These are phyloP conservation scores for Wallacemonas rigidus DNA, from an alignment of 208 protist species.

Conservation along the genomic window DNA sequence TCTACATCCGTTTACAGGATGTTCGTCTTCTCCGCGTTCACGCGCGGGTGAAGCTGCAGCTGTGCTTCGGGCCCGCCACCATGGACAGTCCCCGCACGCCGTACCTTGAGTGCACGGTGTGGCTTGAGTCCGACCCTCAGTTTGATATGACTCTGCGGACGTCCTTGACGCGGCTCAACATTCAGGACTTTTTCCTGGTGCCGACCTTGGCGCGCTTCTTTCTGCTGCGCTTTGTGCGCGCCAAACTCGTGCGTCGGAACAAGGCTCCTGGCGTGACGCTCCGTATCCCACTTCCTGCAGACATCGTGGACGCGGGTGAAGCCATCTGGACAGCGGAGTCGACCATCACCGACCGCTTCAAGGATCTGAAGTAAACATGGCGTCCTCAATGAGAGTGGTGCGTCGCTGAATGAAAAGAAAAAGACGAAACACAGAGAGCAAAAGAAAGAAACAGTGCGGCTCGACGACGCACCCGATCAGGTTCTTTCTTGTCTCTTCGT, in stretches of 20 bases:
- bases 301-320: conserved; percentile 67
- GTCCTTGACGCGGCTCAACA: conserved; percentile 54
- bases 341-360: conserved; percentile 3
- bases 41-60: conserved; percentile 47
- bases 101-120: conserved; percentile 65
- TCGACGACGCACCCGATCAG: neutral
- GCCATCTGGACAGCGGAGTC: conserved; percentile 32
- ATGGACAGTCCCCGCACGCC: conserved; percentile 67
- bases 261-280: conserved; percentile 42
- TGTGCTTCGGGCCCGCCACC: conserved; percentile 69
- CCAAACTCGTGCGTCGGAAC: conserved; percentile 32
- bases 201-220: conserved; percentile 66
- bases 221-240: conserved; percentile 62
- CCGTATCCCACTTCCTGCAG: conserved; percentile 58
- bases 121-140: conserved; percentile 81
- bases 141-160: conserved; percentile 79
- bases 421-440: neutral
- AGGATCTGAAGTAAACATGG: conserved; percentile 5
- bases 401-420: neutral
- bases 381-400: neutral
- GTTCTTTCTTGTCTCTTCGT: no score
- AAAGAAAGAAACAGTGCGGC: neutral
- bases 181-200: conserved; percentile 75
- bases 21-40: conserved; percentile 49
- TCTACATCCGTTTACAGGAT: conserved; percentile 63